Evolutionary conservation across 1,139 yeast species (phyloP).

Genomic region (Zygosaccharomyces pseudobailii): DNA sequence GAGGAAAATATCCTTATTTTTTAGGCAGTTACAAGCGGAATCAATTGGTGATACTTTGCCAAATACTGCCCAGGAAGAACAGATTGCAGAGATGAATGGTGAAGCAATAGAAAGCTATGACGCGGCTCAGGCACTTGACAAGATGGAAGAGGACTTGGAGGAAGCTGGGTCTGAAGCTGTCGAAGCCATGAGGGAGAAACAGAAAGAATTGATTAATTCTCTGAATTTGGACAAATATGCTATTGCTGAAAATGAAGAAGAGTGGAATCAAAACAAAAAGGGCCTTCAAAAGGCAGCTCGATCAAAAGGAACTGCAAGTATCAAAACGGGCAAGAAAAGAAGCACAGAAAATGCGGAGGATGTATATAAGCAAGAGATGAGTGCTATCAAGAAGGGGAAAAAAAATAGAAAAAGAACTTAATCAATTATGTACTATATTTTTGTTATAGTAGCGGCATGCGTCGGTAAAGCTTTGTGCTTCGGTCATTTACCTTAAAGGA

Average conservation of each 20-base stretch:
- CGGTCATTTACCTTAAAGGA: too few relatives aligned
- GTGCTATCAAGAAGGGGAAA: slow-evolving; percentile 46
- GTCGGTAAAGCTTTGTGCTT: not conserved
- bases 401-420: slow-evolving; percentile 36
- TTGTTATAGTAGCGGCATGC: too few relatives aligned
- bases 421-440: not conserved
- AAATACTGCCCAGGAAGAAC: slow-evolving; percentile 47
- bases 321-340: slow-evolving; percentile 62
- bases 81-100: slow-evolving; percentile 63
- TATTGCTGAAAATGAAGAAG: slow-evolving; percentile 76
- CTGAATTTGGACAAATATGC: slow-evolving; percentile 81
- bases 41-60: slow-evolving; percentile 74
- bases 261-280: slow-evolving; percentile 46
- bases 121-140: slow-evolving; percentile 47
- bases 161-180: slow-evolving; percentile 75
- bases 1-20: slow-evolving; percentile 71
- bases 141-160: slow-evolving; percentile 59
- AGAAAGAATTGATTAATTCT: slow-evolving; percentile 80
- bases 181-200: slow-evolving; percentile 68
- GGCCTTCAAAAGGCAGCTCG: slow-evolving; percentile 59
- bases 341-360: slow-evolving; percentile 63
- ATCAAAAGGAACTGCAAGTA: slow-evolving; percentile 61
- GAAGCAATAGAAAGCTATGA: slow-evolving; percentile 39
- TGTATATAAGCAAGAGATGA: slow-evolving; percentile 77
- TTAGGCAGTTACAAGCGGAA: slow-evolving; percentile 61